Conservation (phyloP, 306 rosid species). For the Pyrus bretschneideri region DNA sequence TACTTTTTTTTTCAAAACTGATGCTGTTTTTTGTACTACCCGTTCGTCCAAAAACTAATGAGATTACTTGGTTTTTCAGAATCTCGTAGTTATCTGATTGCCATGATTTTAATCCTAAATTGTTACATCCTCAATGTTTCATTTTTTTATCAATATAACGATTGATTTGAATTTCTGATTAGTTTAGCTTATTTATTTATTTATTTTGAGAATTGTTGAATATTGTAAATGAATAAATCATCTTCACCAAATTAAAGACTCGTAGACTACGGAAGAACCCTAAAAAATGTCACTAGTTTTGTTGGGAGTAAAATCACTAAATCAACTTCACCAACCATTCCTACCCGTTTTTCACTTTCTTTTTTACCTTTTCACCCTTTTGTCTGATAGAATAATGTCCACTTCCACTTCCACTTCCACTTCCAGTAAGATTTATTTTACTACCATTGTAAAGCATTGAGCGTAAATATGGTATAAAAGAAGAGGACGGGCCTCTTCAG, state of each 20-base stretch:
- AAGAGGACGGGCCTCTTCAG: background rate
- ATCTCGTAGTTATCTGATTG: too few species aligned
- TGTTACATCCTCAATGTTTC: too few species aligned
- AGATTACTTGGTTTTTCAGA: too few species aligned
- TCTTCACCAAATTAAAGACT: too few species aligned
- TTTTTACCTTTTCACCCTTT: background rate
- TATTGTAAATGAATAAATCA: too few species aligned
- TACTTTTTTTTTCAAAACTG: background rate
- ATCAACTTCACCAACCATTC: slow-evolving; percentile 23
- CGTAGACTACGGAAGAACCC: too few species aligned
- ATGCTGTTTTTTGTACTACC: background rate
- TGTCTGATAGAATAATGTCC: slow-evolving; percentile 17
- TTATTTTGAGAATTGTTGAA: too few species aligned
- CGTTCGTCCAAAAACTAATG: background rate
- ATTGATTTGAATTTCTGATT: too few species aligned
- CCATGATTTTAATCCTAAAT: too few species aligned
- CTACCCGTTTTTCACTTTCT: slow-evolving; percentile 10
- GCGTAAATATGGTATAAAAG: slow-evolving; percentile 25
- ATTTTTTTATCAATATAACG: too few species aligned
- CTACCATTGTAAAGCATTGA: slow-evolving; percentile 20
- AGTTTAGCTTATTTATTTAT: too few species aligned
- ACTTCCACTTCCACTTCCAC: slow-evolving; percentile 21
- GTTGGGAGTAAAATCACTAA: slow-evolving; percentile 12
- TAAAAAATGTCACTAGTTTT: too few species aligned
- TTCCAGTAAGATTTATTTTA: slow-evolving; percentile 42